Evolutionary conservation across 2,329 filamentous ascomycete species (phyloP).

Genomic region (Penicillium capsulatum): DNA sequence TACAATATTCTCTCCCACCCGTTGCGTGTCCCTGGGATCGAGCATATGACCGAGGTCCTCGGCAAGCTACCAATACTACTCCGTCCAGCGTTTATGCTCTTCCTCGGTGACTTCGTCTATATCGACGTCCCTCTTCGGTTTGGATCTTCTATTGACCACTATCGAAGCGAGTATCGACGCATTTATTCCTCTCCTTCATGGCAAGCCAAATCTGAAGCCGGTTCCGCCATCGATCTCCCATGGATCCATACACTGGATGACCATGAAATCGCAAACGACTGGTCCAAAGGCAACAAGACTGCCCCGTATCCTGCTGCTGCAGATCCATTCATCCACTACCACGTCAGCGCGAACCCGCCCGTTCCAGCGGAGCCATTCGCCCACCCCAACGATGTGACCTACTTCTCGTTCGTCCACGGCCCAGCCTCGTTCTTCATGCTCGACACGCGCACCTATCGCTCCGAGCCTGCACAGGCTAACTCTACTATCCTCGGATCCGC

Average conservation of each 20-base stretch:
- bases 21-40: constrained; percentile 74
- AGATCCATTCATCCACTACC: constrained; percentile 83
- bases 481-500: constrained; percentile 84
- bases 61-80: constrained; percentile 59
- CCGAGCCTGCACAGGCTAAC: constrained; percentile 44
- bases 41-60: constrained; percentile 68
- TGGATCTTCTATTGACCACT: constrained; percentile 67
- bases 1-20: constrained; percentile 83
- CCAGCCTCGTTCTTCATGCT: constrained; percentile 93
- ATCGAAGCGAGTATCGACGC: constrained; percentile 86
- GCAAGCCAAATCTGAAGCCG: constrained; percentile 57
- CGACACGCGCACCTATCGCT: constrained; percentile 85
- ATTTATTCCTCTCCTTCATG: constrained; percentile 96
- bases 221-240: constrained; percentile 63
- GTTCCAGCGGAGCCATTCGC: constrained; percentile 46
- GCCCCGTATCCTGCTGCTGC: constrained; percentile 74
- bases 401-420: constrained; percentile 84
- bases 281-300: constrained; percentile 70
- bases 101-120: constrained; percentile 50
- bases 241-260: constrained; percentile 98
- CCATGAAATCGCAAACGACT: constrained; percentile 94
- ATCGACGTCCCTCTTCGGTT: constrained; percentile 77
- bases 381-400: constrained; percentile 62
- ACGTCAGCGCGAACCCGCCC: constrained; percentile 79
- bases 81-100: constrained; percentile 56